These are phyloP conservation scores for Neurospora terricola DNA, from an alignment of 495 filamentous ascomycete genomes.

Conservation along the genomic window DNA sequence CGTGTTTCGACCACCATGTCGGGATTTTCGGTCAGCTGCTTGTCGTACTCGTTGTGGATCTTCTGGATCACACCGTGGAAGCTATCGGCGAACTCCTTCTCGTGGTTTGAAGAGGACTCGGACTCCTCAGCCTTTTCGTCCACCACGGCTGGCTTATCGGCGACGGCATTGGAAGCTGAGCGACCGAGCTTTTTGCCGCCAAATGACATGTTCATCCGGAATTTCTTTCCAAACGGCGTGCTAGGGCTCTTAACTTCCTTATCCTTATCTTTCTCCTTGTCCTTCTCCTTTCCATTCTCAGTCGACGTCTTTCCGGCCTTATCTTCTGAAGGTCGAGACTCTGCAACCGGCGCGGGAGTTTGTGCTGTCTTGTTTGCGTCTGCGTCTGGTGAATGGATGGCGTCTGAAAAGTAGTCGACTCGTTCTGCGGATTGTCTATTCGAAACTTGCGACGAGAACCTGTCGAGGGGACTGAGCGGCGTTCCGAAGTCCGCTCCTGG, in stretches of 20 bases:
- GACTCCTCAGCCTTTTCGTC: constrained; percentile 64
- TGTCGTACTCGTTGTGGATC: constrained; percentile 66
- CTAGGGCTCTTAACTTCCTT: constrained; percentile 61
- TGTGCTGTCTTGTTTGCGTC: constrained; percentile 18
- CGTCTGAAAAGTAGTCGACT: constrained; percentile 38
- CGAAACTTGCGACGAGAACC: constrained; percentile 16
- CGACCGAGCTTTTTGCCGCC: constrained; percentile 72
- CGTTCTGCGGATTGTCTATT: constrained; percentile 30
- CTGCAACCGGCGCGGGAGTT: constrained; percentile 17
- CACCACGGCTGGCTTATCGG: constrained; percentile 58
- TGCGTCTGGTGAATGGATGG: constrained; percentile 31
- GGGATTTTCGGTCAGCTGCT: constrained; percentile 48
- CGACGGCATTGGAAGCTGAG: constrained; percentile 54
- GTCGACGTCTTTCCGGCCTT: constrained; percentile 25
- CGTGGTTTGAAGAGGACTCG: constrained; percentile 62
- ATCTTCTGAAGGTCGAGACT: constrained; percentile 19
- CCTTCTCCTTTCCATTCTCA: constrained; percentile 26
- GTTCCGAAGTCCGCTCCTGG: constrained; percentile 30
- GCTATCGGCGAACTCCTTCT: constrained; percentile 74
- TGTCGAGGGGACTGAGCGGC: constrained; percentile 31
- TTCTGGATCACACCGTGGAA: constrained; percentile 72
- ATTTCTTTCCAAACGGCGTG: constrained; percentile 75
- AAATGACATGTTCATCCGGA: constrained; percentile 74
- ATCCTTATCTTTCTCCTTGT: constrained; percentile 52
- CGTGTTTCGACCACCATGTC: constrained; percentile 46